Conservation (phyloP, 2,329 filamentous ascomycete species). For the Stagonosporopsis chrysanthemi region DNA sequence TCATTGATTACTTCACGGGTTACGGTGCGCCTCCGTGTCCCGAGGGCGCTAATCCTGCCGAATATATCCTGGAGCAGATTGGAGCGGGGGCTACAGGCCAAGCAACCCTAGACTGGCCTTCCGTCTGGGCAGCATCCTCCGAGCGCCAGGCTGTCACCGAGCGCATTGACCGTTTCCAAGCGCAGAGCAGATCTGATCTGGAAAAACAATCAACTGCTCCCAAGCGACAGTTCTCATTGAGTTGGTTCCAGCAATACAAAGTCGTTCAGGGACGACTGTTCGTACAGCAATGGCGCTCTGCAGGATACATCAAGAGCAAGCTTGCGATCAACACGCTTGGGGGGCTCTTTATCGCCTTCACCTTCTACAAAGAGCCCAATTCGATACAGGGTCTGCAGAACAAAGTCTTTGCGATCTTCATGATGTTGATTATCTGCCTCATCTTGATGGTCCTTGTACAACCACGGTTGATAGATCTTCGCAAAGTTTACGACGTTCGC, state of each 20-base stretch:
- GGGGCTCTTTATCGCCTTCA: slow-evolving; percentile 75
- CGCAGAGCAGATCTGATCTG: not conserved
- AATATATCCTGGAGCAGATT: slow-evolving; percentile 70
- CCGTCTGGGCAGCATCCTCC: slow-evolving; percentile 16
- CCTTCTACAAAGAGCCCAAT: slow-evolving; percentile 74
- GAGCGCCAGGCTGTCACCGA: slow-evolving; percentile 19
- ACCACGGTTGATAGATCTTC: slow-evolving; percentile 77
- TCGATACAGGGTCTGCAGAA: slow-evolving; percentile 79
- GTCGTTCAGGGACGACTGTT: not conserved
- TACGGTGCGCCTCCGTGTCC: slow-evolving; percentile 70
- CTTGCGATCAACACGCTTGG: slow-evolving; percentile 64
- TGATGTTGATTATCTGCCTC: slow-evolving; percentile 58
- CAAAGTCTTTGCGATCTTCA: slow-evolving; percentile 82
- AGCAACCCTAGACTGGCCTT: slow-evolving; percentile 19
- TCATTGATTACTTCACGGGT: slow-evolving; percentile 76
- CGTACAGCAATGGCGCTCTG: slow-evolving; percentile 76
- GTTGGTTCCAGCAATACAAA: not conserved
- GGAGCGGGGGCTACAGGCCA: slow-evolving; percentile 8
- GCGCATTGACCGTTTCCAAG: not conserved
- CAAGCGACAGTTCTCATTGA: slow-evolving; percentile 54
- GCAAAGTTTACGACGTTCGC: slow-evolving; percentile 75
- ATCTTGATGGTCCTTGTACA: slow-evolving; percentile 34
- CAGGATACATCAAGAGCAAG: slow-evolving; percentile 86
- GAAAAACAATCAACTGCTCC: slow-evolving; percentile 43
- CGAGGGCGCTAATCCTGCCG: slow-evolving; percentile 75